A percentile compares a stretch with the other conserved stretches of the same genome.
Conservation (phyloP, 2,329 filamentous ascomycete genomes). For the Diaporthe sp. region DNA sequence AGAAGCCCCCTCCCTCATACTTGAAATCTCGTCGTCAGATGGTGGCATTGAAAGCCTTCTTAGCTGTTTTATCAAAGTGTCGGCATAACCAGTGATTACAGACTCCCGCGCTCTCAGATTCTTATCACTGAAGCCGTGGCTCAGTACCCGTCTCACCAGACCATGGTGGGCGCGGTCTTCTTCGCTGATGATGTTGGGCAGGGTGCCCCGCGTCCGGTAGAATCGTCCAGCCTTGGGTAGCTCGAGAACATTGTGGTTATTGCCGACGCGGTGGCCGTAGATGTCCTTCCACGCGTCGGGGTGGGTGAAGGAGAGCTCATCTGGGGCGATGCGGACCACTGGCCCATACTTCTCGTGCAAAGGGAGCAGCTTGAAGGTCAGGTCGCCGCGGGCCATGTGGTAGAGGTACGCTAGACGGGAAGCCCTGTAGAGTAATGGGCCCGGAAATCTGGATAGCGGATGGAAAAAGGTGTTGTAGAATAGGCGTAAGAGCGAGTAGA, state of each 20-base stretch:
- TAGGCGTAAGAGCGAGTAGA: slow-evolving; percentile 35
- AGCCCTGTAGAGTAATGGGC: slow-evolving; percentile 44
- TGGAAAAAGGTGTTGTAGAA: slow-evolving; percentile 48
- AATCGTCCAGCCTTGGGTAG: slow-evolving; percentile 40
- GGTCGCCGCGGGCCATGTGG: slow-evolving; percentile 88
- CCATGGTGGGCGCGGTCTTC: slow-evolving; percentile 38
- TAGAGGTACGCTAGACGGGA: slow-evolving; percentile 55
- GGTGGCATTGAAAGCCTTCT: slow-evolving; percentile 7
- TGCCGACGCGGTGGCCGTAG: slow-evolving; percentile 43
- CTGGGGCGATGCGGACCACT: slow-evolving; percentile 57
- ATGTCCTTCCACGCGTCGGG: slow-evolving; percentile 52
- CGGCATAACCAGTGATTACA: slow-evolving; percentile 38
- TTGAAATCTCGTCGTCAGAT: background rate
- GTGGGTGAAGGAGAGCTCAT: slow-evolving; percentile 56
- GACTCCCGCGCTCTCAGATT: slow-evolving; percentile 41
- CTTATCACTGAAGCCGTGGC: slow-evolving; percentile 44
- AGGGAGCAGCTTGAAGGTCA: slow-evolving; percentile 58
- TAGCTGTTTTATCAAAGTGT: slow-evolving; percentile 40
- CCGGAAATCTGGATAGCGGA: slow-evolving; percentile 45
- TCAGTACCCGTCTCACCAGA: slow-evolving; percentile 39
- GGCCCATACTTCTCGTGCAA: slow-evolving; percentile 54
- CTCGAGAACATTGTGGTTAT: slow-evolving; percentile 38
- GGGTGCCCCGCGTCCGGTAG: slow-evolving; percentile 39
- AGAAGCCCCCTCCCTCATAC: slow-evolving; percentile 1
- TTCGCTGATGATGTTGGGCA: slow-evolving; percentile 38